phyloP scores from a whole-genome alignment of 169 alveolate species.

The Sarcocystis neurona region DNA sequence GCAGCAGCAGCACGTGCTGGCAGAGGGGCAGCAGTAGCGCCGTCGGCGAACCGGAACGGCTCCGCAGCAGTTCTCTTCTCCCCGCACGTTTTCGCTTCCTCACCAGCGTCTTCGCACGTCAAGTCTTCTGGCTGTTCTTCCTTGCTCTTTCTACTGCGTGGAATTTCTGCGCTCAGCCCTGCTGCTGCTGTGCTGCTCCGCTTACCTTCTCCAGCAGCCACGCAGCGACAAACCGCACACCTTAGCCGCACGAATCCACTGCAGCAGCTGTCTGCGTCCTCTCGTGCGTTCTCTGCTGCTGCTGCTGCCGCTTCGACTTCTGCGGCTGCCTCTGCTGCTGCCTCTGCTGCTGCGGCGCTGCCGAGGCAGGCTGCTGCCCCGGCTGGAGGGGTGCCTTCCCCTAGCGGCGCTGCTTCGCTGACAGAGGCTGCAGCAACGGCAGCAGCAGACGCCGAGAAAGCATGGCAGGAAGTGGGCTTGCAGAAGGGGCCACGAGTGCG shows the following conservation, averaged over 20 bases:
- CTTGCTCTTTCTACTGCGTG: neutral
- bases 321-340: neutral
- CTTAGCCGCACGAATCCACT: neutral
- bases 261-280: neutral
- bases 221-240: neutral
- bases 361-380: neutral
- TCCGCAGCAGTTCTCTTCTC: constrained; percentile 16
- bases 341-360: neutral
- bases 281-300: neutral
- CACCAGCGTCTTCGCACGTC: no score
- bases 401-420: neutral
- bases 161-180: neutral
- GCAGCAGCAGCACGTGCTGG: neutral
- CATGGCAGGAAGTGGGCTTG: neutral
- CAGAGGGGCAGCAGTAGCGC: neutral
- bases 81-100: no score
- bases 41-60: neutral
- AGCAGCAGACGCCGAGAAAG: neutral
- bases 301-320: constrained; percentile 3
- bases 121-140: no score
- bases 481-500: constrained; percentile 9
- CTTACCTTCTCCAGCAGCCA: neutral
- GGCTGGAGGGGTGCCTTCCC: constrained; percentile 2
- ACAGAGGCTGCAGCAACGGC: constrained; percentile 25
- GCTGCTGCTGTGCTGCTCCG: neutral